Conservation (phyloP, 768 basidiomycete species). For the Plicaturopsis crispa region DNA sequence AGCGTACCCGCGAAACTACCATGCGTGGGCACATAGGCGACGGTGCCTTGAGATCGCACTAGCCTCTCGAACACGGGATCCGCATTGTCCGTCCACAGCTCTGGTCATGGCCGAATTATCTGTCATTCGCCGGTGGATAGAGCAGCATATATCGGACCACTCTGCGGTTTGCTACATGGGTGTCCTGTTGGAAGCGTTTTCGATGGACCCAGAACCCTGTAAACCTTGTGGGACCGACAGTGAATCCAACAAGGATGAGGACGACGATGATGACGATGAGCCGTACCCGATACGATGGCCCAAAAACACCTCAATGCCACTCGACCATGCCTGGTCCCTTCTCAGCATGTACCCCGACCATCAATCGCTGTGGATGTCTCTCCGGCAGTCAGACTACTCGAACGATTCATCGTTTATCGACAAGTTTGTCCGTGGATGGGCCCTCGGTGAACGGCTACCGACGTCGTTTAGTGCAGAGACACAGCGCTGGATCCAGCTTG, state of each 20-base stretch:
- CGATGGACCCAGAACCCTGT: conserved; percentile 1
- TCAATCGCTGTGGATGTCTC: conserved; percentile 56
- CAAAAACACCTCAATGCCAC: neutral
- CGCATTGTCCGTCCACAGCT: conserved; percentile 16
- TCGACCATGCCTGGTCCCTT: conserved; percentile 40
- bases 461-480: too few relatives aligned
- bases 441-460: too few relatives aligned
- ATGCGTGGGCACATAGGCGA: conserved; percentile 62
- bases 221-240: neutral
- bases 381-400: too few relatives aligned
- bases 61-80: conserved; percentile 7
- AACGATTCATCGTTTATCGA: too few relatives aligned
- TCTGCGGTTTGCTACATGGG: conserved; percentile 53
- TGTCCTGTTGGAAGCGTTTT: conserved; percentile 22
- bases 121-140: conserved; percentile 42
- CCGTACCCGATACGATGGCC: conserved; percentile 3
- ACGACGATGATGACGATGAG: too few relatives aligned
- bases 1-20: conserved; percentile 65
- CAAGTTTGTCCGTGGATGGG: too few relatives aligned
- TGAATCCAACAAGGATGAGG: too few relatives aligned
- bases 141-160: conserved; percentile 60
- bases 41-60: conserved; percentile 33
- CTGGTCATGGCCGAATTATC: conserved; percentile 28
- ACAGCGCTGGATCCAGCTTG: too few relatives aligned
- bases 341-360: conserved; percentile 44